Evolutionary conservation across 345 rosid species (phyloP), one percentile per base, ranked within the genome.

Genomic region (Erucastrum elatum): DNA sequence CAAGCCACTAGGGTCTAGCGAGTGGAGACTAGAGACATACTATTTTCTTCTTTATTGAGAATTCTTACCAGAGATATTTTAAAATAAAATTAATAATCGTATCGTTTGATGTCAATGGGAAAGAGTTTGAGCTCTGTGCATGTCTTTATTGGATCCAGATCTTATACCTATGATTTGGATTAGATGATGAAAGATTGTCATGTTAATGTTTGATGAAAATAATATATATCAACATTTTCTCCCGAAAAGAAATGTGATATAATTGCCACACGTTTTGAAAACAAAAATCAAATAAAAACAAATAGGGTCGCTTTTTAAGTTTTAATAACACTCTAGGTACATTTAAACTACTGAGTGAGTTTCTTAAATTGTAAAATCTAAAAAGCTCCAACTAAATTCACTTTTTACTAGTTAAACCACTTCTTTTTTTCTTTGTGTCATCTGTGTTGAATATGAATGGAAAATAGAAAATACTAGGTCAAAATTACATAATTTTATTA

Each of bases 101-200:
- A 66, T 7, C 0, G 46, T 16, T 27, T 59, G 67, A 67, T 39
- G 67, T 67, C 46, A 44, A 68, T 29, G 11, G 35, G 17, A 5
- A 76, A 46, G 74, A 44, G 80, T 62, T 69, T 46, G 56, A 49
- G 63, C 34, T n/a, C n/a, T n/a, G 4, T 44, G 51, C n/a, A 44
- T 44, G 31, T 4, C 37, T 59, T 41, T 12, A 55, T 56, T 29
- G 30, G 44, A 15, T 26, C 56, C 31, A 56, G 13, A 56, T 11
- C 7, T 56, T 1, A 33, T 62, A 58, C n/a, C 41, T 35, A 6
- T 26, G 8, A 9, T 55, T 37, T 37, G 8, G 8, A 55, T 56
- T 37, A 37, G 25, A 58, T 10, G 41, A n/a, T 41, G 12, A 66
- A 65, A 15, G 29, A 75, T 39, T 41, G 51, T 12, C 51, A 41